These are phyloP conservation scores for Monosporascus sp. DNA, from an alignment of 2,329 filamentous ascomycete species.

Conservation along the genomic window DNA sequence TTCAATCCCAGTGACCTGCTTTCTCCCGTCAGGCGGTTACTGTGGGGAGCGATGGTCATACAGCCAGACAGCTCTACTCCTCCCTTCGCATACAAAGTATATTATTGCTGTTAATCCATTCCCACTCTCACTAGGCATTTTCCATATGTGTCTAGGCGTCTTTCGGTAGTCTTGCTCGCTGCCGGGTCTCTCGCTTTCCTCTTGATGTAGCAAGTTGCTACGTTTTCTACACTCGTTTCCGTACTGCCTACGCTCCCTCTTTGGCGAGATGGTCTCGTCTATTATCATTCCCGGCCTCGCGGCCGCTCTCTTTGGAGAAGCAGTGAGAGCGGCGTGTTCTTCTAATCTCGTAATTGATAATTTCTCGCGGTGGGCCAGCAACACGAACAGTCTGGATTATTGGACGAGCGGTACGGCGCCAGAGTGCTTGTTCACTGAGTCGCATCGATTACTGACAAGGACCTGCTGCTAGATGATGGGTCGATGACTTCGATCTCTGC, in stretches of 20 bases:
- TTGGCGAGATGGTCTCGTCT: neutral
- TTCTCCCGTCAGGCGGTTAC: neutral
- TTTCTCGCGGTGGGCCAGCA: neutral
- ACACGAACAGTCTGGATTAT: neutral
- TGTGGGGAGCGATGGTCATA: neutral
- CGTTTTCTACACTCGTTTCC: neutral
- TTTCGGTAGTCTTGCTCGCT: neutral
- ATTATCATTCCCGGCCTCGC: neutral
- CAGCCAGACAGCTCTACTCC: too few species aligned
- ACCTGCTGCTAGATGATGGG: neutral
- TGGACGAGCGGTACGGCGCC: neutral
- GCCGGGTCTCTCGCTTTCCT: neutral
- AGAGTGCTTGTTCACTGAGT: neutral
- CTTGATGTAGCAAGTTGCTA: neutral
- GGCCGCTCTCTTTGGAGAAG: neutral
- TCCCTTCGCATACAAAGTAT: too few species aligned
- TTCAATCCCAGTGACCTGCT: neutral
- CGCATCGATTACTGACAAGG: neutral
- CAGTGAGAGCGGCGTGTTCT: neutral
- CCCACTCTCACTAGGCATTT: too few species aligned
- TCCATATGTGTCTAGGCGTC: neutral
- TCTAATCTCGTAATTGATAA: neutral
- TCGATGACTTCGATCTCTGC: conserved; percentile 7
- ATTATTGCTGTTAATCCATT: too few species aligned
- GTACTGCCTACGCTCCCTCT: neutral